Conservation (phyloP, 768 basidiomycete genomes). For the Tubosaeta sp. region DNA sequence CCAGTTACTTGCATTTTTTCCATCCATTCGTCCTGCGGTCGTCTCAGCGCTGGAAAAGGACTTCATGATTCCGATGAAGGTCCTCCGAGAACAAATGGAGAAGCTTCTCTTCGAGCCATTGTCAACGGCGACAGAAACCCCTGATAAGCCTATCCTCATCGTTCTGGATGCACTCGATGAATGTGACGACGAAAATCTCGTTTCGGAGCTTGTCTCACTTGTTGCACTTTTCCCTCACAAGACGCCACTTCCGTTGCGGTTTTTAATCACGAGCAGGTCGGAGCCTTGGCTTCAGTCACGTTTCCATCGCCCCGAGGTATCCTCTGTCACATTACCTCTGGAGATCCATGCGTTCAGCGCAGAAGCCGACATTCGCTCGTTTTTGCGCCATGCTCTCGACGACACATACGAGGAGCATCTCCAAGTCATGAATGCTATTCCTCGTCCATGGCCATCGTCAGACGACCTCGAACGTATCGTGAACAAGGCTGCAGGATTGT, state of each 20-base stretch:
- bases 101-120: constrained; percentile 23
- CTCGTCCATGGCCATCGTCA: constrained; percentile 23
- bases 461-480: constrained; percentile 19
- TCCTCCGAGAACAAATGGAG: constrained; percentile 28
- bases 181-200: constrained; percentile 25
- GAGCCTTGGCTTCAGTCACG: constrained; percentile 18
- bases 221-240: constrained; percentile 13
- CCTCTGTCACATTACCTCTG: constrained; percentile 8
- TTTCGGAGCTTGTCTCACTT: constrained; percentile 23
- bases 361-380: constrained; percentile 22
- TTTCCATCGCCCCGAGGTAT: constrained; percentile 16
- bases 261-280: constrained; percentile 25
- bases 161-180: constrained; percentile 24
- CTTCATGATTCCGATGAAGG: constrained; percentile 24
- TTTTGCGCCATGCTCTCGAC: constrained; percentile 17
- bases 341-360: constrained; percentile 23
- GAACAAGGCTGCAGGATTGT: constrained; percentile 21
- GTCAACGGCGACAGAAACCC: constrained; percentile 6
- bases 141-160: constrained; percentile 14
- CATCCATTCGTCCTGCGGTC: constrained; percentile 20
- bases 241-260: constrained; percentile 17
- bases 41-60: constrained; percentile 22
- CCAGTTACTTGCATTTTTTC: constrained; percentile 24
- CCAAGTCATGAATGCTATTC: constrained; percentile 14
- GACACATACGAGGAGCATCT: constrained; percentile 16